phyloP scores from a whole-genome alignment of 129 eudicot species.

The Arctium minus region DNA sequence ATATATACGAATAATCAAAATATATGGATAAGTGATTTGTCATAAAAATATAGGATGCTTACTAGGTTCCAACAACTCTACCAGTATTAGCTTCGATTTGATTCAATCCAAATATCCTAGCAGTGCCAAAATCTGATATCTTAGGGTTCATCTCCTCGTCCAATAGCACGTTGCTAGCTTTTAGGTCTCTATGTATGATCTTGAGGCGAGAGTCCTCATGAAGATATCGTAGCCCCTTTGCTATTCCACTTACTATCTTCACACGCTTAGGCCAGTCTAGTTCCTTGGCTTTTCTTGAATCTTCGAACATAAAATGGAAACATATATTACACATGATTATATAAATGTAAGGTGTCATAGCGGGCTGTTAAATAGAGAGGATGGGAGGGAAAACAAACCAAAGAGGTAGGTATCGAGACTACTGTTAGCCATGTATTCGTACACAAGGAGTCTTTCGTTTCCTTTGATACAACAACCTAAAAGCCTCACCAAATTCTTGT shows the following conservation, averaged over 20 bases:
- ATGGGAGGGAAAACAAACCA: not conserved
- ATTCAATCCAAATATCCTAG: not conserved
- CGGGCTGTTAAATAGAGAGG: not conserved
- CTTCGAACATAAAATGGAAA: not conserved
- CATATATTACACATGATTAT: not conserved
- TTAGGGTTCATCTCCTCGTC: constrained; percentile 39
- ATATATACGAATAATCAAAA: too few species aligned
- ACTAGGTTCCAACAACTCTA: constrained; percentile 2
- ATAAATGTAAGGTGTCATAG: not conserved
- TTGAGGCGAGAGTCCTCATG: constrained; percentile 38
- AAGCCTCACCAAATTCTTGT: constrained; percentile 21
- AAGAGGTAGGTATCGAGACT: constrained; percentile 7
- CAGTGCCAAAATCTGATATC: constrained; percentile 2
- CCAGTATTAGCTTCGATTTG: not conserved
- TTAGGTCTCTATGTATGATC: constrained; percentile 33
- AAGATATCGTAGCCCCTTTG: constrained; percentile 35
- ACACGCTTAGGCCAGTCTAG: constrained; percentile 32
- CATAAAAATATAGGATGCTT: not conserved
- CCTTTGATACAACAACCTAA: constrained; percentile 15
- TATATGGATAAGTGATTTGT: not conserved
- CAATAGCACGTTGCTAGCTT: constrained; percentile 32
- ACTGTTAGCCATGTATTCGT: constrained; percentile 8
- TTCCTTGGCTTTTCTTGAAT: constrained; percentile 14
- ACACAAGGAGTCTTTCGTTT: constrained; percentile 8
- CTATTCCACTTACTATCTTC: constrained; percentile 34